Evolutionary conservation across 768 basidiomycete species (phyloP), one percentile per base, ranked within the genome.

Genomic region (Heimioporus sp.): DNA sequence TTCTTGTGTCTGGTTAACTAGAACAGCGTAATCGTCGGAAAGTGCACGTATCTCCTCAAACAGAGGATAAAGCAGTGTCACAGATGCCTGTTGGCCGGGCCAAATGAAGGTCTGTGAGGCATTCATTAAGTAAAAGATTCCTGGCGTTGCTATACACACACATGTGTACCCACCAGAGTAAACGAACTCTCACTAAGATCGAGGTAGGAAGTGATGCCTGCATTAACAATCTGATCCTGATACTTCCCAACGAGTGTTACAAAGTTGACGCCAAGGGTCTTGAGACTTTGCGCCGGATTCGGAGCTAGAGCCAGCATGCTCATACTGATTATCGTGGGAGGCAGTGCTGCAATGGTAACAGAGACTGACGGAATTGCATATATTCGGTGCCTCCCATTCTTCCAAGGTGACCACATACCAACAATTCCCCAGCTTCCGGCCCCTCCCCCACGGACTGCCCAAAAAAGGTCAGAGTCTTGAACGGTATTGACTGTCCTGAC

Each of bases 381-480:
- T 24, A n/a, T 19, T 19, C 13, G 3, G n/a, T 4, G 6, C 6
- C 3, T 16, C 32, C 15, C 12, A 6, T 35, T 21, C 24, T 34
- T 35, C 10, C 24, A 19, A 5, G 4, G 12, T 34, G 40, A 2
- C 5, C 12, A 62, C 60, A 2, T 19, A 62, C 60, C 71, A 24
- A 80, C 67, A 37, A 80, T 69, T 21, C 76, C 80, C 55, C 66
- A 81, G 11, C 73, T 80, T 13, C 77, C 75, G 1, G 76, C 79
- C 3, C 80, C 80, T n/a, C n/a, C n/a, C n/a, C n/a, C n/a, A n/a
- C 67, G 47, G 80, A 81, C 56, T 0, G 81, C 81, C 75, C 78
- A 82, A 62, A 78, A 81, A 0, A 82, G 67, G 47, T 81, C 77
- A 9, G 66, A 16, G 56, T 80, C 67, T 42, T 70, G 65, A 52